Evolutionary conservation across 352 stramenopile genomes (phyloP).

Genomic region (Plasmopara muralis): DNA sequence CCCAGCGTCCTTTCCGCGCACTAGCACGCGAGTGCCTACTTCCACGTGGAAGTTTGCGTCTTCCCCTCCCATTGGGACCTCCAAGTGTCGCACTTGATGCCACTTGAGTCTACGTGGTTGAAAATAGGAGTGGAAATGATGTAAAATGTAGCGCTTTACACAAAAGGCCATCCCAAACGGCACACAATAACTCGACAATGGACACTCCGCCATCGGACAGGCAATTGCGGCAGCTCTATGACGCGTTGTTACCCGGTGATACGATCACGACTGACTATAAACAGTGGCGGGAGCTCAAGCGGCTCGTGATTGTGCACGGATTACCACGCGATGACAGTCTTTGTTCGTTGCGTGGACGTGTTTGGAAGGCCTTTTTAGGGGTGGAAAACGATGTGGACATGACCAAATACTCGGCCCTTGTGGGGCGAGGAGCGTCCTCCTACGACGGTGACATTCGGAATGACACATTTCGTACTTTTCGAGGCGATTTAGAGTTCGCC

Average conservation of each 20-base stretch:
- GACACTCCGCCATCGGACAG: conserved; percentile 1
- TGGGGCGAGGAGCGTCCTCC: conserved; percentile 63
- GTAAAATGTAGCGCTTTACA: conserved; percentile 9
- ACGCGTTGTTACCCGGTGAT: conserved; percentile 17
- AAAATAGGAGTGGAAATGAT: conserved; percentile 2
- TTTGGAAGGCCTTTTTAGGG: conserved; percentile 88
- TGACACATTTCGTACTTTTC: conserved; percentile 90
- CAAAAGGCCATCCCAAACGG: background rate
- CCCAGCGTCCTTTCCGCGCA: conserved; percentile 74
- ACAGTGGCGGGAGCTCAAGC: conserved; percentile 76
- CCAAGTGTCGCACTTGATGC: conserved; percentile 2
- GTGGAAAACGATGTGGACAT: conserved; percentile 57
- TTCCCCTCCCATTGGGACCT: conserved; percentile 13
- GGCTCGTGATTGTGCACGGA: conserved; percentile 74
- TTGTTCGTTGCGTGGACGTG: conserved; percentile 71
- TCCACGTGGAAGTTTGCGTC: conserved; percentile 15
- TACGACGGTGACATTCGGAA: conserved; percentile 88
- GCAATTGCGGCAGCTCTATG: conserved; percentile 19
- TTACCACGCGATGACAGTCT: conserved; percentile 47
- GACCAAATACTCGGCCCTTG: conserved; percentile 60
- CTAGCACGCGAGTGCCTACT: conserved; percentile 50
- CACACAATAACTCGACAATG: conserved; percentile 4
- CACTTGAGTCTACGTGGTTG: background rate
- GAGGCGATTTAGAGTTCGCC: conserved; percentile 81
- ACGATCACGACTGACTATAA: conserved; percentile 61